phyloP scores from a whole-genome alignment of 1,284 basidiomycete genomes.

The Cryptococcus deneoformans region DNA sequence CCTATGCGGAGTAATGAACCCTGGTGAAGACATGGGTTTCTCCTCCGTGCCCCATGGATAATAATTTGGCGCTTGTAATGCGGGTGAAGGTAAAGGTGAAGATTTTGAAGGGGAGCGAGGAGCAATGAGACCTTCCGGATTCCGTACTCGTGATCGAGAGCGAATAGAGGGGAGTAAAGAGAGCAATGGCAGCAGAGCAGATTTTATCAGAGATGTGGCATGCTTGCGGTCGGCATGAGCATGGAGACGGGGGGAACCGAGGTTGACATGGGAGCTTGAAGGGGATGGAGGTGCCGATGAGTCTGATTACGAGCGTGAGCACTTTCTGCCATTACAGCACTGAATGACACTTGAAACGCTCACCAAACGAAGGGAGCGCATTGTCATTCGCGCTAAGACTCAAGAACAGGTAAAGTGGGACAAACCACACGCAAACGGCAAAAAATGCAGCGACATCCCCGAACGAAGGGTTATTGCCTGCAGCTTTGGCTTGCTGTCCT shows the following conservation, averaged over 20 bases:
- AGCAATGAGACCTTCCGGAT: conserved; percentile 61
- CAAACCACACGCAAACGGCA: conserved; percentile 87
- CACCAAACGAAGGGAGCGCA: conserved; percentile 64
- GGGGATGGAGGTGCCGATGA: conserved; percentile 28
- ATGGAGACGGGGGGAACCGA: conserved; percentile 18
- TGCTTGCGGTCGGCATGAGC: conserved; percentile 13
- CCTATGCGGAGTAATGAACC: background rate
- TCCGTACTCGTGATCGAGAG: conserved; percentile 16
- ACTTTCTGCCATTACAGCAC: background rate
- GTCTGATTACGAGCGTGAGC: conserved; percentile 1
- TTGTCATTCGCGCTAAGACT: conserved; percentile 94
- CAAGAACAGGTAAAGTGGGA: conserved; percentile 85
- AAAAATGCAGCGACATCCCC: conserved; percentile 91
- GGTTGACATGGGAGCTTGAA: conserved; percentile 24
- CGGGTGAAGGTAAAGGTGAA: conserved; percentile 36
- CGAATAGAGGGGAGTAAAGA: conserved; percentile 41
- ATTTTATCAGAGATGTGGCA: conserved; percentile 62
- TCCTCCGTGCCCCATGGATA: conserved; percentile 31
- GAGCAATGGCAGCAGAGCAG: conserved; percentile 55
- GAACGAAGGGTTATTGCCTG: conserved; percentile 59
- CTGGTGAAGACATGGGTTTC: background rate
- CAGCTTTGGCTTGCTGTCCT: conserved; percentile 6
- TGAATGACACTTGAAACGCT: conserved; percentile 13
- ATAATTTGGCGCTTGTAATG: conserved; percentile 23
- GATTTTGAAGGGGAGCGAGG: conserved; percentile 52